These are phyloP conservation scores for Termitomyces sp. DNA, from an alignment of 768 basidiomycete genomes.

Conservation along the genomic window DNA sequence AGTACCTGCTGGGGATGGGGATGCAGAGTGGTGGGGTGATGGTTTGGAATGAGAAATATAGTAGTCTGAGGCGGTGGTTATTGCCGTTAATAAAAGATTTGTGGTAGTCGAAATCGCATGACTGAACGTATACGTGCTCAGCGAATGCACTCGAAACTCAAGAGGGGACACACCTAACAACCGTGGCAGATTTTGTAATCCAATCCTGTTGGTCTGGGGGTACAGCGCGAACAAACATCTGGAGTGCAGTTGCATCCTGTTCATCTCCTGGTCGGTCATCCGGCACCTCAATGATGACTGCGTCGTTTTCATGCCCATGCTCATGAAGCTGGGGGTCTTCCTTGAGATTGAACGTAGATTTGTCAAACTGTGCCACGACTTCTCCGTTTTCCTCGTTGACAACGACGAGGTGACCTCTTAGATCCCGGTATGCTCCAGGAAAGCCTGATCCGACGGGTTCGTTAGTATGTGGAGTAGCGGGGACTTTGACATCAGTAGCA, in stretches of 20 bases:
- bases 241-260: slow-evolving; percentile 41
- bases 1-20: slow-evolving; percentile 1
- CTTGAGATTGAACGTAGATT: slow-evolving; percentile 44
- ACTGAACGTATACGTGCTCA: slow-evolving; percentile 30
- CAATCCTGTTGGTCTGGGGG: slow-evolving; percentile 70
- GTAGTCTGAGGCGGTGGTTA: slow-evolving; percentile 58
- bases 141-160: not conserved
- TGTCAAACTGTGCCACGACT: slow-evolving; percentile 67
- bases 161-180: slow-evolving; percentile 51
- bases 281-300: slow-evolving; percentile 73
- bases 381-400: slow-evolving; percentile 73
- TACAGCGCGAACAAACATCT: slow-evolving; percentile 59
- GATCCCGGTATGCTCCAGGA: slow-evolving; percentile 27
- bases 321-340: slow-evolving; percentile 58
- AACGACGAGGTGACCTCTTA: slow-evolving; percentile 62
- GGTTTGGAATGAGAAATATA: slow-evolving; percentile 62
- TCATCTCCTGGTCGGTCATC: slow-evolving; percentile 38
- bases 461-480: slow-evolving; percentile 1
- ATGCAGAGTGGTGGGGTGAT: slow-evolving; percentile 37
- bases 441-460: slow-evolving; percentile 16
- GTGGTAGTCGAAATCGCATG: slow-evolving; percentile 69
- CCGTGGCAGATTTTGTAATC: slow-evolving; percentile 60
- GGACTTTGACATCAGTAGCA: slow-evolving; percentile 6
- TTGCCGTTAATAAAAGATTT: slow-evolving; percentile 58
- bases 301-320: slow-evolving; percentile 52